A percentile compares a stretch with the other conserved stretches of the same genome.
Conservation (phyloP, 148 eudicot species). For the Diospyros lotus region DNA sequence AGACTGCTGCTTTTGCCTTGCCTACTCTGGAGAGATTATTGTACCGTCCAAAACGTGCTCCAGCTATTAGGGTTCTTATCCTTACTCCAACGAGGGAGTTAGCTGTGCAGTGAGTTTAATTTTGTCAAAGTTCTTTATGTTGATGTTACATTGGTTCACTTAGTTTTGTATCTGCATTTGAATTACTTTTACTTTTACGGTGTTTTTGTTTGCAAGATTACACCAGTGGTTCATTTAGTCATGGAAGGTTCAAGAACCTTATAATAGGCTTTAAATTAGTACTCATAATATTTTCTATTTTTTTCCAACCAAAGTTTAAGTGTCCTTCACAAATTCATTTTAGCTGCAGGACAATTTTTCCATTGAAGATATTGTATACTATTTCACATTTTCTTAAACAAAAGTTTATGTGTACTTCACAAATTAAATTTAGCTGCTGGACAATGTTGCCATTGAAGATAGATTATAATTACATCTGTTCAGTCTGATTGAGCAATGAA, state of each 20-base stretch:
- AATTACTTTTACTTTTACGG: not conserved
- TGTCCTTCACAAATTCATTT: no score
- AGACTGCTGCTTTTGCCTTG: slow-evolving; percentile 95
- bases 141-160: not conserved
- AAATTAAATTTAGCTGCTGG: not conserved
- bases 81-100: slow-evolving; percentile 96
- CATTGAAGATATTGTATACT: no score
- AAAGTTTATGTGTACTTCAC: no score
- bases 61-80: slow-evolving; percentile 85
- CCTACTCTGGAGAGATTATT: slow-evolving; percentile 82
- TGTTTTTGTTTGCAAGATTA: no score
- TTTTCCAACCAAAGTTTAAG: not conserved
- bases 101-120: slow-evolving; percentile 81
- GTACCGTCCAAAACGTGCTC: slow-evolving; percentile 71
- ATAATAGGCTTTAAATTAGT: not conserved
- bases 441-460: not conserved
- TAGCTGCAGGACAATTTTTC: no score
- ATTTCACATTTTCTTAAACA: no score
- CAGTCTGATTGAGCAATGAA: not conserved
- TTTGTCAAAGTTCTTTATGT: not conserved
- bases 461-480: not conserved
- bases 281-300: not conserved
- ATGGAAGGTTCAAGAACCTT: not conserved
- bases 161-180: not conserved
- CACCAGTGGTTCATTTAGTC: not conserved